Base-by-base conservation (phyloP, 768 basidiomycete species). In the Lactifluus pinguis region DNA sequence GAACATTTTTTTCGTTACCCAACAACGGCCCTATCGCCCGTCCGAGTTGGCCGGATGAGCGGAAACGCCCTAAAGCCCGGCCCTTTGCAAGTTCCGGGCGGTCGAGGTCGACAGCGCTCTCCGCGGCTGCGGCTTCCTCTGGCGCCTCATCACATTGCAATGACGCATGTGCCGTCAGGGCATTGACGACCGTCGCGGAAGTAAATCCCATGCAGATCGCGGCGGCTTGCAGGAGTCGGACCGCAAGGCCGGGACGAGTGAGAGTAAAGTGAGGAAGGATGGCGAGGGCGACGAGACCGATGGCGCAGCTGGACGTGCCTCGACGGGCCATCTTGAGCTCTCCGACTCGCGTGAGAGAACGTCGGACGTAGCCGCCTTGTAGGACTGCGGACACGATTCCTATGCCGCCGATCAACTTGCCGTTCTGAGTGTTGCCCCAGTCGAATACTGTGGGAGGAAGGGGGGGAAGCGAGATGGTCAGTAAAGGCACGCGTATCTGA, bases 351-450 rank as follows among this genome's bases (percentile, higher is more conserved):
- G 86, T 76, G 42, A 85, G 85, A 0, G 84, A 79, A 10, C 91
- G 85, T 10, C 95, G 89, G 48, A 95, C 93, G 73, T 98, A 97
- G 61, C 93, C 92, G 32, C 95, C 95, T 76, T 98, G 95, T 0
- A 98, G 77, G 0, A 93, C 72, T 2, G 94, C 91, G 63, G 91
- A 92, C 59, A 98, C 76, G 68, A 99, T 81, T 21, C 95, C 95
- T 66, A 98, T 95, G 42, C 85, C 87, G 38, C 77, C 87, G 36
- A 95, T 89, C 41, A 95, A 80, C 59, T 79, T 79, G 17, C 93
- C 93, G 64, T 95, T 95, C 68, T 95, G 87, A 65, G 79, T 84
- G 72, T 94, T 94, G 68, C 80, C 85, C 90, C 89, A 92, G 72
- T 92, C 89, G 51, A 93, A 82, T 50, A 94, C 90, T 93, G 69